Conservation (phyloP, 257 asterid genomes). For the Cinchona pubescens region DNA sequence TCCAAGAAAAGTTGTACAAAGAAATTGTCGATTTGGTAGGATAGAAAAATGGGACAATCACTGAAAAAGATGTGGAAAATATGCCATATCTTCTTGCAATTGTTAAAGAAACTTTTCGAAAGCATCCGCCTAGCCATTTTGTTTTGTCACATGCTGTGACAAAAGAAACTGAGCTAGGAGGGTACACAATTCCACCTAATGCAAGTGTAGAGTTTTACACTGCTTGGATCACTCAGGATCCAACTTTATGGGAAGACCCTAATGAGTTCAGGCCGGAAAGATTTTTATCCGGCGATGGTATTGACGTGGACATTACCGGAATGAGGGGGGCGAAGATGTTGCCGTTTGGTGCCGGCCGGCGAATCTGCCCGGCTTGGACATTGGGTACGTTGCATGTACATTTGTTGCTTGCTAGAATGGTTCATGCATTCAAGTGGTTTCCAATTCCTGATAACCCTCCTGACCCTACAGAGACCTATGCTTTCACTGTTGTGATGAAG, state of each 20-base stretch:
- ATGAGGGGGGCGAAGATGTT: slow-evolving; percentile 77
- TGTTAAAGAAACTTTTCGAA: slow-evolving; percentile 68
- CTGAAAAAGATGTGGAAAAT: slow-evolving; percentile 65
- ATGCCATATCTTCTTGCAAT: slow-evolving; percentile 80
- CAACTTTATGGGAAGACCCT: slow-evolving; percentile 64
- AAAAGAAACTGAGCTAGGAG: slow-evolving; percentile 61
- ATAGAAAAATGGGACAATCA: slow-evolving; percentile 41
- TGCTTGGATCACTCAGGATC: slow-evolving; percentile 88
- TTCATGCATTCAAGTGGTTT: slow-evolving; percentile 79
- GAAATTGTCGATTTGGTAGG: slow-evolving; percentile 72
- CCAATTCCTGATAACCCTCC: slow-evolving; percentile 79
- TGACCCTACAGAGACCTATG: slow-evolving; percentile 83
- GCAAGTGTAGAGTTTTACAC: slow-evolving; percentile 84
- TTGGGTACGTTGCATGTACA: slow-evolving; percentile 70
- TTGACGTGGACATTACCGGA: slow-evolving; percentile 84
- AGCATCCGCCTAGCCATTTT: slow-evolving; percentile 92
- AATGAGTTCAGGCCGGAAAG: slow-evolving; percentile 73
- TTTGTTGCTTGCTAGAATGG: slow-evolving; percentile 71
- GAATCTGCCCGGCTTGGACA: slow-evolving; percentile 96
- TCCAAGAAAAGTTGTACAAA: slow-evolving; percentile 61
- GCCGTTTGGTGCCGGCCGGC: slow-evolving; percentile 91
- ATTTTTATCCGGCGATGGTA: slow-evolving; percentile 77
- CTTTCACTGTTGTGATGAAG: slow-evolving; percentile 89
- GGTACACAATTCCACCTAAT: slow-evolving; percentile 77
- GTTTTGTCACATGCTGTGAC: slow-evolving; percentile 77